Evolutionary conservation across 306 rosid species (phyloP).

Genomic region (Cucumis cinereus): DNA sequence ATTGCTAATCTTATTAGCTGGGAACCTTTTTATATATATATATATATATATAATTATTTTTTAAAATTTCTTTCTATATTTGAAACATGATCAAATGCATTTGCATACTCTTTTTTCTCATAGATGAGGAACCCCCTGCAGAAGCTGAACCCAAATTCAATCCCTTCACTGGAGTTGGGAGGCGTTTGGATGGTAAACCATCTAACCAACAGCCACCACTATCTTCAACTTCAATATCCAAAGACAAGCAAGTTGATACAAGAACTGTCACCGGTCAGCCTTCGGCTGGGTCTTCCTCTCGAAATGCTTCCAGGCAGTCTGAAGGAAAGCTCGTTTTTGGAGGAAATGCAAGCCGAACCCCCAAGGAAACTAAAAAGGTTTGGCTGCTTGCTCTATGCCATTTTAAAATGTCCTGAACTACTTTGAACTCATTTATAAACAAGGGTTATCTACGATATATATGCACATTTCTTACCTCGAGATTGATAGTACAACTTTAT

Average conservation of each 20-base stretch:
- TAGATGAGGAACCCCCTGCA: slow-evolving; percentile 55
- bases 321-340: slow-evolving; percentile 96
- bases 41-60: too few relatives aligned
- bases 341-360: slow-evolving; percentile 38
- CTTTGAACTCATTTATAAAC: background rate
- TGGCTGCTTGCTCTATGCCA: background rate
- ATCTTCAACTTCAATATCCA: slow-evolving; percentile 37
- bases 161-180: slow-evolving; percentile 77
- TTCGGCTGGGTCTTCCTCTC: slow-evolving; percentile 58
- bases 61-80: background rate
- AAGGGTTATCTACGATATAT: background rate
- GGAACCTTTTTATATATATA: background rate
- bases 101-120: slow-evolving; percentile 5
- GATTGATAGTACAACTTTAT: too few relatives aligned
- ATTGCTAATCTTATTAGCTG: background rate
- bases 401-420: background rate
- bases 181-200: slow-evolving; percentile 93
- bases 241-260: slow-evolving; percentile 34
- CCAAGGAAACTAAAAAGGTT: slow-evolving; percentile 58
- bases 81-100: background rate
- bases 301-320: slow-evolving; percentile 39
- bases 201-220: slow-evolving; percentile 38
- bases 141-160: slow-evolving; percentile 59
- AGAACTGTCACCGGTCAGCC: slow-evolving; percentile 25
- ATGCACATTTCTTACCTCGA: too few relatives aligned